Base-by-base conservation (phyloP, 225 moss, liverwort and hornwort species). In the Marchantia polymorpha region DNA sequence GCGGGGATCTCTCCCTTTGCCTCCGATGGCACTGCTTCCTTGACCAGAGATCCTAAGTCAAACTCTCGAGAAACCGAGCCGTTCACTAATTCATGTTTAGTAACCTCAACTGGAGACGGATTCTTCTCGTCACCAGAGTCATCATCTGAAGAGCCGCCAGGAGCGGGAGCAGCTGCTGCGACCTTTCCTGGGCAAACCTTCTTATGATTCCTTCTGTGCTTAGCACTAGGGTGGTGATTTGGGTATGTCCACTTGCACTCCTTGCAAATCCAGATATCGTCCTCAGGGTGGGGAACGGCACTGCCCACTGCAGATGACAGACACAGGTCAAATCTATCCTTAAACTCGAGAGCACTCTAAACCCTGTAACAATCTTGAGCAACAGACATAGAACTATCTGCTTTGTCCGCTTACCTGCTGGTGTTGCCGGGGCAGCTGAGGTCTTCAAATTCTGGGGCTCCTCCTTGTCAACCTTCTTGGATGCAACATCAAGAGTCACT, bases 221-320 rank as follows among this genome's bases (percentile, higher is more conserved):
- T 84, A 12, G 80, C 76, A 66, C 84, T 81, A 25, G 84, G 84
- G 47, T 84, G 80, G 19, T 81, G 69, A 23, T 84, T 84, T 12
- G 84, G 83, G 25, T 83, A 83, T 4, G 50, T 79, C 83, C 73
- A 80, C 60, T 73, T 64, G 49, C 73, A 80, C 13, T 75, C 68
- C 10, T 69, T 55, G 47, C 83, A 83, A 31, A 59, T 76, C 83
- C 79, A 83, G n/a, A 69, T 8, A 49, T 83, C 79, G 11, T 74
- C 64, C 16, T 56, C 64, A 0, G 61, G 61, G 52, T 73, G 80
- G 64, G 75, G 58, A 31, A 75, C 31, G 23, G 82, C 73, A 29
- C 54, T 55, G 52, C 73, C 54, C 25, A 55, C 53, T 73, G 53
- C 53, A 25, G 27, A 11, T 52, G 6, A 72, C 39, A 39, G 39